Conservation (phyloP, 2,329 filamentous ascomycete genomes). For the Alternaria atra region DNA sequence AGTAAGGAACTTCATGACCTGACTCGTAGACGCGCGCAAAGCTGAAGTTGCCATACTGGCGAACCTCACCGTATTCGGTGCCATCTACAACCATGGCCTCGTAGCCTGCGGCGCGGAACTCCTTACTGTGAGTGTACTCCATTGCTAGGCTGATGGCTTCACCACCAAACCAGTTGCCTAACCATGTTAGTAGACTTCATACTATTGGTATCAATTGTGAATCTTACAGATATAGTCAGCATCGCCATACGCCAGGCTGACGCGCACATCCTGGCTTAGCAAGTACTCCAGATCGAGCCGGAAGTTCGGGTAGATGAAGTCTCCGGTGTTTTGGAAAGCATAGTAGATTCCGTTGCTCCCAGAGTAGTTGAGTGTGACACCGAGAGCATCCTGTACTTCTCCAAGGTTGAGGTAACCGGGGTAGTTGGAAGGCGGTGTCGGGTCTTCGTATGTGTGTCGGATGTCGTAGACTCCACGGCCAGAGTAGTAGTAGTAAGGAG, state of each 20-base stretch:
- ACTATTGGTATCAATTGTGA: too few species aligned
- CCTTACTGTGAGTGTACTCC: slow-evolving; percentile 48
- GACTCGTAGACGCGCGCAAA: slow-evolving; percentile 53
- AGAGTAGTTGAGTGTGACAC: slow-evolving; percentile 69
- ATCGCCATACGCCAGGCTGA: slow-evolving; percentile 49
- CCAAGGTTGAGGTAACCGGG: slow-evolving; percentile 68
- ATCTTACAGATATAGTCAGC: slow-evolving; percentile 52
- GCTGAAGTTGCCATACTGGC: slow-evolving; percentile 52
- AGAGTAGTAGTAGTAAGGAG: slow-evolving; percentile 63
- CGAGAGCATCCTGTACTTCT: slow-evolving; percentile 66
- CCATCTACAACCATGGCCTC: slow-evolving; percentile 49
- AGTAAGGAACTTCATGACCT: slow-evolving; percentile 55
- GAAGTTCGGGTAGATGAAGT: slow-evolving; percentile 69
- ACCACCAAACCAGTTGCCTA: slow-evolving; percentile 53
- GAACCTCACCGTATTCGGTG: slow-evolving; percentile 52
- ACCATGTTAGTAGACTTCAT: background rate
- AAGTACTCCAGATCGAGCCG: slow-evolving; percentile 53
- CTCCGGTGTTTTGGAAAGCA: slow-evolving; percentile 61
- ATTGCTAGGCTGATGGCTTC: slow-evolving; percentile 48
- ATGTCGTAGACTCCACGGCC: slow-evolving; percentile 63
- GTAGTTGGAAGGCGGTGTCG: slow-evolving; percentile 61
- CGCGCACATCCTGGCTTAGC: slow-evolving; percentile 52
- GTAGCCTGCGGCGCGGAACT: slow-evolving; percentile 41
- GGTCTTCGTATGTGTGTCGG: slow-evolving; percentile 62
- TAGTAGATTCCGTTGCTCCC: slow-evolving; percentile 60